Conservation (phyloP, 2,329 filamentous ascomycete genomes). For the Samsoniella hepiali region DNA sequence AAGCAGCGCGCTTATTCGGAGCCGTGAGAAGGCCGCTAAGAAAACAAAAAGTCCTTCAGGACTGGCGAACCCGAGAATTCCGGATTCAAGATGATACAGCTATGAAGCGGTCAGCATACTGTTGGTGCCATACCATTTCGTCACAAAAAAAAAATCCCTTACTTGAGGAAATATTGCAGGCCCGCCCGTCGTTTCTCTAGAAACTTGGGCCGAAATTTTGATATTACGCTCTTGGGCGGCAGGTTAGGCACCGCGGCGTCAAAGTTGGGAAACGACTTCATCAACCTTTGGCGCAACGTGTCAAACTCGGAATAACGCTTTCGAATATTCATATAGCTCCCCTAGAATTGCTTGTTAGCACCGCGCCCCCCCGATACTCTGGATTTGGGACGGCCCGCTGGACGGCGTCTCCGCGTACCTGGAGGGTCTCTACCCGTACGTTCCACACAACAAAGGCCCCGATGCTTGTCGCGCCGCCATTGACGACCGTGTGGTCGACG, state of each 20-base stretch:
- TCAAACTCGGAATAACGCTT: constrained; percentile 94
- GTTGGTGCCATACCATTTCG: background rate
- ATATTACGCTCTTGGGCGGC: constrained; percentile 87
- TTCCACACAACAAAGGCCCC: constrained; percentile 98
- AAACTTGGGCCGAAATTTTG: constrained; percentile 79
- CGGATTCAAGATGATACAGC: constrained; percentile 23
- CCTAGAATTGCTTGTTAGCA: constrained; percentile 39
- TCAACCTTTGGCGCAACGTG: constrained; percentile 68
- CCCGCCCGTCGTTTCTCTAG: constrained; percentile 79
- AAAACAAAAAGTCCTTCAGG: constrained; percentile 25
- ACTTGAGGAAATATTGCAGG: constrained; percentile 93
- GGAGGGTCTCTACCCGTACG: constrained; percentile 80
- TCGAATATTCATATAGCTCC: constrained; percentile 58
- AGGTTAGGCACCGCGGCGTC: constrained; percentile 82
- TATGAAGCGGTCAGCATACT: constrained; percentile 21
- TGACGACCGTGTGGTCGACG: constrained; percentile 54
- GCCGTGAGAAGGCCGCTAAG: constrained; percentile 17
- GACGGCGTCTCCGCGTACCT: constrained; percentile 49
- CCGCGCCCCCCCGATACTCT: background rate
- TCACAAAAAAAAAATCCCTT: constrained; percentile 31
- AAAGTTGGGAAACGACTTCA: constrained; percentile 79
- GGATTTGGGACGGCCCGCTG: background rate
- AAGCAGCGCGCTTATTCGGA: background rate
- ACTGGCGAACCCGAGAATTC: constrained; percentile 27
- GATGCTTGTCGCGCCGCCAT: constrained; percentile 54